Percentiles rank a stretch among this genome's conserved stretches.
phyloP scores from a whole-genome alignment of 805 yeast genomes.

The Zygoascus bituminiphila region DNA sequence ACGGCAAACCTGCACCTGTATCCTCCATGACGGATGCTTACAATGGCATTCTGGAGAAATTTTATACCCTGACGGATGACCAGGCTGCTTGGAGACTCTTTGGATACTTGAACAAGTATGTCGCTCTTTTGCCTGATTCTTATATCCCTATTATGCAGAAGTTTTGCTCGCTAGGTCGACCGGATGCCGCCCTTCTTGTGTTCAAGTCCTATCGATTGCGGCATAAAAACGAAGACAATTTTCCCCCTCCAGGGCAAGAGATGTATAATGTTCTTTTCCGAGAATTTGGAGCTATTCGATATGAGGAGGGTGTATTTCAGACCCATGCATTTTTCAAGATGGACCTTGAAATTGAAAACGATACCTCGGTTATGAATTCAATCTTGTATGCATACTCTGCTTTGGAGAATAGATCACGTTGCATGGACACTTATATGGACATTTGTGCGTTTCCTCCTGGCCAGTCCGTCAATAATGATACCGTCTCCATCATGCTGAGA shows the following conservation, averaged over 20 bases:
- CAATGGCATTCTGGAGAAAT: constrained; percentile 34
- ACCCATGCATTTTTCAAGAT: constrained; percentile 55
- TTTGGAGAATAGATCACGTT: constrained; percentile 20
- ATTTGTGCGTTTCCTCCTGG: constrained; percentile 50
- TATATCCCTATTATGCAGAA: constrained; percentile 52
- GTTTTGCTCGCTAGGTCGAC: constrained; percentile 44
- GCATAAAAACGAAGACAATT: constrained; percentile 42
- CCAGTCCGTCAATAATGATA: constrained; percentile 49
- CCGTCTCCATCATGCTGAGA: constrained; percentile 43
- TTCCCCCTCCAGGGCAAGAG: constrained; percentile 44
- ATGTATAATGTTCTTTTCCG: constrained; percentile 54
- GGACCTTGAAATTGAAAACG: constrained; percentile 50
- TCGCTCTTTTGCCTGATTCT: constrained; percentile 48
- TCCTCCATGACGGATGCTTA: constrained; percentile 19
- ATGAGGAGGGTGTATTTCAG: constrained; percentile 57
- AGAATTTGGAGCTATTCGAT: constrained; percentile 50
- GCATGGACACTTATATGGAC: constrained; percentile 49
- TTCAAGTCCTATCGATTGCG: constrained; percentile 53
- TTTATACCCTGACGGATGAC: constrained; percentile 34
- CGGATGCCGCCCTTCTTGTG: constrained; percentile 53
- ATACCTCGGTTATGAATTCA: constrained; percentile 50
- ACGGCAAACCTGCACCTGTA: constrained; percentile 18
- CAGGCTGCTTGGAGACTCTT: constrained; percentile 52
- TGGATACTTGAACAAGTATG: constrained; percentile 46
- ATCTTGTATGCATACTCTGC: constrained; percentile 57